Percentiles rank a stretch among this genome's conserved stretches.
These are phyloP conservation scores for Carpinus viminea DNA, from an alignment of 306 rosid genomes.

Conservation along the genomic window DNA sequence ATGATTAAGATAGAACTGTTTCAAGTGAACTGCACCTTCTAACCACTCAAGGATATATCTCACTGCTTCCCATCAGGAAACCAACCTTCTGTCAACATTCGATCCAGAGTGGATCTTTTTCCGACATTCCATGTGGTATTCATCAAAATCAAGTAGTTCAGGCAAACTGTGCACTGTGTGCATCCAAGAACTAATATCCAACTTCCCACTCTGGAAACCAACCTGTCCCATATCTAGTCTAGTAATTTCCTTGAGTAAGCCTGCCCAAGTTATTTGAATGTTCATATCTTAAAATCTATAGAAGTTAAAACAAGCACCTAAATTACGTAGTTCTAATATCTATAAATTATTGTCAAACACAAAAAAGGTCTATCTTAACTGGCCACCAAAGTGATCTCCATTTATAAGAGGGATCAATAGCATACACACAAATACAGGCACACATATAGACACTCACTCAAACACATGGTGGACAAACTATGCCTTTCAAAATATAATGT, in stretches of 20 bases:
- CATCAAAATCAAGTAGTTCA: neutral
- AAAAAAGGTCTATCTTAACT: neutral
- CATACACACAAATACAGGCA: neutral
- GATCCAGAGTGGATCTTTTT: neutral
- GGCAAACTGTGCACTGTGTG: neutral
- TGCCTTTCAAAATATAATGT: neutral
- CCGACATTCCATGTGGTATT: neutral
- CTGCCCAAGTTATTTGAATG: constrained; percentile 1
- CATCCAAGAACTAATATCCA: neutral
- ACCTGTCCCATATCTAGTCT: neutral
- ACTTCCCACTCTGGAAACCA: neutral
- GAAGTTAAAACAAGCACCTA: neutral
- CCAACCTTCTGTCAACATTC: neutral
- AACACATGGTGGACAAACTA: neutral
- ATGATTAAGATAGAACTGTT: neutral
- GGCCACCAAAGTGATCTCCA: neutral
- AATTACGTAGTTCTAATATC: neutral
- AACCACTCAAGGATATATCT: neutral
- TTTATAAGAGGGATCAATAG: neutral
- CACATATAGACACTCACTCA: neutral
- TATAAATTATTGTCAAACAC: neutral
- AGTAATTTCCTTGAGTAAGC: neutral
- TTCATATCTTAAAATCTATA: neutral
- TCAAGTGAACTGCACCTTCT: neutral
- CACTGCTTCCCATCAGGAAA: neutral